phyloP scores from a whole-genome alignment of 2,329 filamentous ascomycete genomes.

The Trichoderma semiorbis region DNA sequence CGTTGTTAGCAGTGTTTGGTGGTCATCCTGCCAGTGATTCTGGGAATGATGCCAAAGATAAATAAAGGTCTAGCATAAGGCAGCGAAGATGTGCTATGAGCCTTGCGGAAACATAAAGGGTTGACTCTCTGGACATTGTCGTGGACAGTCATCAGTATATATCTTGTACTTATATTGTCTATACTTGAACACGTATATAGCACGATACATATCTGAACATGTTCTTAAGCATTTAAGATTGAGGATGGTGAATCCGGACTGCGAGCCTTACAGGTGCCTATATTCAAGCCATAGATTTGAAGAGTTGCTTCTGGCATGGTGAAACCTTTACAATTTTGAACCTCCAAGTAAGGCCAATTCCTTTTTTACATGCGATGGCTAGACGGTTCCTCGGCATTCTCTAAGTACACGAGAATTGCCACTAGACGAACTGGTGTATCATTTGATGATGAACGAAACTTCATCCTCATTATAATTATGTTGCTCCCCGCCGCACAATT shows the following conservation, averaged over 20 bases:
- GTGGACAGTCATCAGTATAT: neutral
- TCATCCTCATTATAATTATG: too few species aligned
- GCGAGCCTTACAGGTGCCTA: neutral
- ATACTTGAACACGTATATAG: neutral
- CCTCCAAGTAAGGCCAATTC: too few species aligned
- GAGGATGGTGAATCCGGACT: neutral
- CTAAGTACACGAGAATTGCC: too few species aligned
- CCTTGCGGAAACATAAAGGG: neutral
- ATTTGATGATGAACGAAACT: too few species aligned
- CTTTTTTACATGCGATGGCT: too few species aligned
- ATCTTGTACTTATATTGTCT: neutral
- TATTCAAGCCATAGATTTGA: too few species aligned
- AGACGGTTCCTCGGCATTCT: too few species aligned
- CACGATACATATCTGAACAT: neutral
- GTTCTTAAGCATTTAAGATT: neutral
- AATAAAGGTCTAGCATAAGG: neutral
- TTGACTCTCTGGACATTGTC: neutral
- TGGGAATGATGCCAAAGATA: neutral
- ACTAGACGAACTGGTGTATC: too few species aligned
- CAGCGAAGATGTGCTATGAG: neutral
- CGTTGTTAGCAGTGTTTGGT: neutral
- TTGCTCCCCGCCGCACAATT: too few species aligned
- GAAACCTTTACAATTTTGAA: neutral
- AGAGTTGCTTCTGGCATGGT: neutral
- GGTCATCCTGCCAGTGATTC: neutral